These are phyloP conservation scores for Xylariaceae sp. DNA, from an alignment of 2,329 filamentous ascomycete species.

Conservation along the genomic window DNA sequence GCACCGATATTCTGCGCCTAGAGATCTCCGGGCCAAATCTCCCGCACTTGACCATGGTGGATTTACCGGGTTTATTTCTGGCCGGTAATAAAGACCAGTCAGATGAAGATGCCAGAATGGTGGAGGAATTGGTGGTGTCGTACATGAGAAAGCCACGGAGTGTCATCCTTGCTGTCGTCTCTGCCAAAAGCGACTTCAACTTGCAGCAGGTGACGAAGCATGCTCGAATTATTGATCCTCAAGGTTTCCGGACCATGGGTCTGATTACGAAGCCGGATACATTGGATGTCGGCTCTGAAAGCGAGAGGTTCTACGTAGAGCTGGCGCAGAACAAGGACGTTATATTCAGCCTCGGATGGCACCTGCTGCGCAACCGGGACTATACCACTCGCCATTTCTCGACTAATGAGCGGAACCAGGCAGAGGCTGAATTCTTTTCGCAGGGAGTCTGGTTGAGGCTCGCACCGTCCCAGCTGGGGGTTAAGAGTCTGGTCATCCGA, in stretches of 20 bases:
- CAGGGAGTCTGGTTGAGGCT: constrained; percentile 15
- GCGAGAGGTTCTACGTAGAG: constrained; percentile 36
- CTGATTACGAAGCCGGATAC: constrained; percentile 46
- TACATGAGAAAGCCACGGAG: constrained; percentile 51
- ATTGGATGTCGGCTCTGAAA: constrained; percentile 32
- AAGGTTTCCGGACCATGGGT: constrained; percentile 41
- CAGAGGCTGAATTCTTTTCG: constrained; percentile 17
- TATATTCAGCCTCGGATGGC: constrained; percentile 46
- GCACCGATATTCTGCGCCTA: too few species aligned
- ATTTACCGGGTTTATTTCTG: not conserved
- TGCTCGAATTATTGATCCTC: constrained; percentile 33
- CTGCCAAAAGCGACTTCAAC: constrained; percentile 46
- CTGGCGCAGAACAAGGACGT: constrained; percentile 43
- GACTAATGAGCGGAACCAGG: constrained; percentile 6
- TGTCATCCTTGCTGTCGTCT: constrained; percentile 50
- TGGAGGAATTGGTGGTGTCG: constrained; percentile 36
- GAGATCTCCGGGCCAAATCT: too few species aligned
- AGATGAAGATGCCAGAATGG: constrained; percentile 22
- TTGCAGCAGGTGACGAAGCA: constrained; percentile 51
- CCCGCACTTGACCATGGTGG: too few species aligned
- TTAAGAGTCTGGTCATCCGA: constrained; percentile 18
- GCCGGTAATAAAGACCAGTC: constrained; percentile 32
- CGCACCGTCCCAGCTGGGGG: constrained; percentile 18
- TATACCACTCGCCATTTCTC: not conserved
- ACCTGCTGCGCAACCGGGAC: constrained; percentile 42